Percentiles rank a stretch among this genome's conserved stretches.
phyloP scores from a whole-genome alignment of 495 filamentous ascomycete species.

The Penicillium mononematosum region DNA sequence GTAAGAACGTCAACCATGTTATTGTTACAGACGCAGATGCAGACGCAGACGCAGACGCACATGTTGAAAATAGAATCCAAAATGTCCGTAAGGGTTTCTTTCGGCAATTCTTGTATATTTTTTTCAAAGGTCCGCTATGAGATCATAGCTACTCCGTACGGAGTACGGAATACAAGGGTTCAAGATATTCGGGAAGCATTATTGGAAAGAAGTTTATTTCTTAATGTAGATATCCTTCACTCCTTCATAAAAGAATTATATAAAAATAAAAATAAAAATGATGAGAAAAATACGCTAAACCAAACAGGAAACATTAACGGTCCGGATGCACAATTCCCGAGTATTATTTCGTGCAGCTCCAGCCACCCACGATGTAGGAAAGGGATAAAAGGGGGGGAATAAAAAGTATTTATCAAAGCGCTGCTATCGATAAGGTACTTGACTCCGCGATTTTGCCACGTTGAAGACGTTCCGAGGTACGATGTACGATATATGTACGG shows the following conservation, averaged over 20 bases:
- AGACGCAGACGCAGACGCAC: neutral
- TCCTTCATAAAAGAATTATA: neutral
- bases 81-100: neutral
- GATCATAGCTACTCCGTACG: neutral
- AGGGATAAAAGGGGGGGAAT: neutral
- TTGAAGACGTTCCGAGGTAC: constrained; percentile 15
- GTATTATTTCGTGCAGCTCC: constrained; percentile 13
- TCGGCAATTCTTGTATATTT: neutral
- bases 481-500: neutral
- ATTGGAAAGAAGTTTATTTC: constrained; percentile 1
- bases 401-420: neutral
- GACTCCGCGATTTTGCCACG: constrained; percentile 29
- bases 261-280: neutral
- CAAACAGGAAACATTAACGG: neutral
- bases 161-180: neutral
- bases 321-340: constrained; percentile 1
- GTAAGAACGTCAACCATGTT: constrained; percentile 7
- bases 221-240: neutral
- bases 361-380: constrained; percentile 8
- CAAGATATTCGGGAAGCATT: neutral
- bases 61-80: neutral
- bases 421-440: constrained; percentile 10
- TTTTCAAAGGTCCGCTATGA: neutral
- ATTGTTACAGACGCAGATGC: constrained; percentile 5
- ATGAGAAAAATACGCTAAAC: neutral